Base-by-base conservation (phyloP, 768 basidiomycete species). In the Cubamyces sp. region DNA sequence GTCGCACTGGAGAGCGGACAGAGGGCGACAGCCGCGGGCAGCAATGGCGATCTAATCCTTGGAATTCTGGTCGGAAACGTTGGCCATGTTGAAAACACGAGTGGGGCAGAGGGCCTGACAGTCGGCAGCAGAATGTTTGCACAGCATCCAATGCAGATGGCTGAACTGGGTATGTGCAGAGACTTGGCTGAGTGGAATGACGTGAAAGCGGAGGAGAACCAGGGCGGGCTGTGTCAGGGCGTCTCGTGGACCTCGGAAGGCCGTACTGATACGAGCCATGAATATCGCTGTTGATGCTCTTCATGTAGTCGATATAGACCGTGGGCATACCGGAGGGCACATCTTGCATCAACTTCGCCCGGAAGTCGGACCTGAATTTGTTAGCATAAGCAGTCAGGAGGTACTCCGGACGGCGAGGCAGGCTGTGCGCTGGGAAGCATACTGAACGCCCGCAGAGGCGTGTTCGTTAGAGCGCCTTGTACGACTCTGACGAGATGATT, bases 21-120 rank as follows among this genome's bases (percentile, higher is more conserved):
- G 30, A 43, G 30, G 30, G 43, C 21, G 48, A 51, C 54, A 34
- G 53, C 54, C 21, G 26, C 19, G 42, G 34, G 15, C 25, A 40
- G 56, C 45, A 61, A 43, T 21, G 54, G 45, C 19, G 19, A 30
- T 46, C 45, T 23, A 49, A 26, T 28, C 30, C n/a, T 26, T 60
- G 43, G 58, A 60, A 66, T 61, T 59, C 60, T 59, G 56, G 60
- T 61, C 16, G 46, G 58, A 60, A 60, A 15, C 39, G 18, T 26
- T 40, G 43, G 21, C 18, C 61, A 66, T 63, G 65, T 57, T 55
- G 61, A 41, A 60, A 48, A 54, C 61, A 62, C 58, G 65, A 62
- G 65, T 54, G 49, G 54, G 45, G 55, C 50, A 54, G 52, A 30
- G 23, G 53, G 42, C 26, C 21, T 55, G 60, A 56, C 60, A 40